Base-by-base conservation (phyloP, 345 rosid genomes). In the Lenwebbia sp. region DNA sequence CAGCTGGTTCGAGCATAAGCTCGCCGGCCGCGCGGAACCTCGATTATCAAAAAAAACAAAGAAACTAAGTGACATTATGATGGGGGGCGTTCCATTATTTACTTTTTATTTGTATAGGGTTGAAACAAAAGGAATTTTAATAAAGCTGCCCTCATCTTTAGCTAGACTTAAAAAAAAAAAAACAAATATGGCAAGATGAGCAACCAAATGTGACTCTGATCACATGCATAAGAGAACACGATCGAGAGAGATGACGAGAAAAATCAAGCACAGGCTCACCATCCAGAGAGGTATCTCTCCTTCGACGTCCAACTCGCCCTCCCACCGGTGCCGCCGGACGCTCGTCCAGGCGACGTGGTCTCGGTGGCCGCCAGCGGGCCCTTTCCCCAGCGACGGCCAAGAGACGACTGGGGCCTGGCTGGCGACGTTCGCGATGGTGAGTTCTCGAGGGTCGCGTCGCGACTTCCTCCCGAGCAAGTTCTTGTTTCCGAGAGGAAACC, bases 201-300 rank as follows among this genome's bases (percentile, higher is more conserved):
- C 49, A 47, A 47, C 49, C 49, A 10, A 49, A 65, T 15, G 37
- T 15, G 76, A 33, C 41, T 62, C 40, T 62, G 75, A 33, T 62
- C 12, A 17, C 44, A 65, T 65, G 76, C 76, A 65, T 30, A 6
- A 23, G 25, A 37, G 37, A 30, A 65, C 76, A 33, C 37, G 78
- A 65, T 22, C 0, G 78, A 33, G 47, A 33, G 47, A 65, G 44
- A 33, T 37, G 23, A 19, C 19, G 4, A 1, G 10, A 65, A 8
- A 65, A 33, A 7, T 17, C 25, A 17, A 33, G 10, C 6, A 7
- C 75, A 8, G 44, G 91, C 93, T 70, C 90, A 97, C 99, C 96
- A 97, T 95, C 99, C 99, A 97, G 62, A 90, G 84, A 25, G 99
- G 99, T 85, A 97, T 93, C 83, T 94, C 87, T 87, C 99, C 99